These are phyloP conservation scores for Cryptococcus maquisensis DNA, from an alignment of 1,284 basidiomycete species.

Conservation along the genomic window DNA sequence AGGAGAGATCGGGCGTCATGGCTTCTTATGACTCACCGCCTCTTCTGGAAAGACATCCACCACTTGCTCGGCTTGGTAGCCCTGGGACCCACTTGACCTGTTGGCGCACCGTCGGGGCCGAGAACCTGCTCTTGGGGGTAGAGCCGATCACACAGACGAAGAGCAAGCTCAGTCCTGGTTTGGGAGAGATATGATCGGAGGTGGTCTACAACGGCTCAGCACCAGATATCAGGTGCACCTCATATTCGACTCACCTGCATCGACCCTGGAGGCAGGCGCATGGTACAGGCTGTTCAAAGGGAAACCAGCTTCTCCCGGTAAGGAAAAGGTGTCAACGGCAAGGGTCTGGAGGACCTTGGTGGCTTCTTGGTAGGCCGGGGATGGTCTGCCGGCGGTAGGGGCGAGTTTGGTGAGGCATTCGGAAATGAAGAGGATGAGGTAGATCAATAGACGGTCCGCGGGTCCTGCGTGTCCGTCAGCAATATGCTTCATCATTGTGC, in stretches of 20 bases:
- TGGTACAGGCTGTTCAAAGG: slow-evolving; percentile 89
- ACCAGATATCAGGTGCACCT: neutral
- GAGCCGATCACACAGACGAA: slow-evolving; percentile 77
- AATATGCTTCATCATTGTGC: neutral
- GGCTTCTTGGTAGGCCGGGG: slow-evolving; percentile 76
- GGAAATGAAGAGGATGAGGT: slow-evolving; percentile 96
- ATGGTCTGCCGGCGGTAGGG: slow-evolving; percentile 45
- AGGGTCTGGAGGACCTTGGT: slow-evolving; percentile 83
- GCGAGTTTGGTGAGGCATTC: slow-evolving; percentile 92
- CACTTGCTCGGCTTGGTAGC: slow-evolving; percentile 84
- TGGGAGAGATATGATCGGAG: slow-evolving; percentile 89
- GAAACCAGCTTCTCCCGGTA: slow-evolving; percentile 96
- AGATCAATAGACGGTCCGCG: slow-evolving; percentile 92
- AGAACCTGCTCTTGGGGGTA: slow-evolving; percentile 55
- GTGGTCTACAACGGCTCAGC: slow-evolving; percentile 25
- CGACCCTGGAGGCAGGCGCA: slow-evolving; percentile 67
- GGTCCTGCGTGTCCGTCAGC: slow-evolving; percentile 53
- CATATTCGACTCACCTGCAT: slow-evolving; percentile 65
- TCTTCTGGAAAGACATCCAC: slow-evolving; percentile 99
- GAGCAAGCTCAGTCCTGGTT: slow-evolving; percentile 83
- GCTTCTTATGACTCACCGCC: slow-evolving; percentile 48
- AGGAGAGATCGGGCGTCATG: neutral
- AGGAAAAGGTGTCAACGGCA: slow-evolving; percentile 84
- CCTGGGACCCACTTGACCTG: slow-evolving; percentile 46
- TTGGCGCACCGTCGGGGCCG: slow-evolving; percentile 55